phyloP scores from a whole-genome alignment of 2,329 filamentous ascomycete species.

The Bretziella fagacearum region DNA sequence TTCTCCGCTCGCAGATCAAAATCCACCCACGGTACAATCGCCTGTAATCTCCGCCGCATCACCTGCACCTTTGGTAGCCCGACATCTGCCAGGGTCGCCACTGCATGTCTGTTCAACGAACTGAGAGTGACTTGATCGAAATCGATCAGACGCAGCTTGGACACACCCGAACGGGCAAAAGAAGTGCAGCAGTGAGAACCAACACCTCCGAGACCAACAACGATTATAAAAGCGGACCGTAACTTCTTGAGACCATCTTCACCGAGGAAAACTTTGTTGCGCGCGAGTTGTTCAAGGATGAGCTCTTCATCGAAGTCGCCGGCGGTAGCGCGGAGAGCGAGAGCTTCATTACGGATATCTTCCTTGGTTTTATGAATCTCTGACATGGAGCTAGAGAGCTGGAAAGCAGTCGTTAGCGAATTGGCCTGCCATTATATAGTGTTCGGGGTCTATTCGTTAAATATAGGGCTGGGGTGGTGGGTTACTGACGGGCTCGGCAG shows the following conservation, averaged over 20 bases:
- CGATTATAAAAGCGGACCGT: conserved; percentile 64
- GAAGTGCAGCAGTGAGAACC: conserved; percentile 82
- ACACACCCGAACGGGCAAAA: conserved; percentile 74
- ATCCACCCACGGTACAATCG: conserved; percentile 78
- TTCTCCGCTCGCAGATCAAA: conserved; percentile 79
- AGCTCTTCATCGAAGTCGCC: conserved; percentile 60
- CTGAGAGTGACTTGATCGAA: conserved; percentile 96
- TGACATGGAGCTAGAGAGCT: conserved; percentile 46
- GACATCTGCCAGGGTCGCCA: conserved; percentile 86
- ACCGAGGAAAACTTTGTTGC: conserved; percentile 80
- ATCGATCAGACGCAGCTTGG: conserved; percentile 76
- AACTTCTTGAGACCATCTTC: conserved; percentile 66
- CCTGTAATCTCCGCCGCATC: conserved; percentile 60
- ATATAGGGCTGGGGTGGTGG: not conserved
- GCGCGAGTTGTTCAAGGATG: conserved; percentile 83
- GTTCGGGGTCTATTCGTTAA: not conserved
- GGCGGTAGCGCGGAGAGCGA: conserved; percentile 42
- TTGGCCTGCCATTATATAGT: no score
- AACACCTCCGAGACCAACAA: conserved; percentile 88
- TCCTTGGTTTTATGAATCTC: conserved; percentile 39
- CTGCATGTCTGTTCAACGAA: conserved; percentile 86
- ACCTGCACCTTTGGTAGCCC: conserved; percentile 84
- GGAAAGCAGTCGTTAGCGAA: conserved; percentile 15
- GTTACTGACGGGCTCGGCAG: conserved; percentile 13
- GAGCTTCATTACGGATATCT: conserved; percentile 39